Evolutionary conservation across 2,329 filamentous ascomycete genomes (phyloP).

Genomic region (Ophiostoma australiae): DNA sequence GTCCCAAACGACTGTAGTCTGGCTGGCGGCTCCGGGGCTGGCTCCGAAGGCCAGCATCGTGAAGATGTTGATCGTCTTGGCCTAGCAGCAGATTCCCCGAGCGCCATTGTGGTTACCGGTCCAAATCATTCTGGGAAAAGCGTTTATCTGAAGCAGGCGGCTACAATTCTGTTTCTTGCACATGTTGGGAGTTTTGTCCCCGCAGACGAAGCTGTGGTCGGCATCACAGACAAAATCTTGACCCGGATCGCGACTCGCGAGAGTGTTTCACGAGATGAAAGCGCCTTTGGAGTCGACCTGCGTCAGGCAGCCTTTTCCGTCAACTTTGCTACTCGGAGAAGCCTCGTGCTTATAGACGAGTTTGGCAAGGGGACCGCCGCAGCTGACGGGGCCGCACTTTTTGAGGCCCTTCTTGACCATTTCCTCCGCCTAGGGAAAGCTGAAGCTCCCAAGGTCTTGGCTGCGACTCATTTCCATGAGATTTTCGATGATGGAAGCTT

Average conservation of each 20-base stretch:
- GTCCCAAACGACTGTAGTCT: slow-evolving; percentile 78
- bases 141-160: slow-evolving; percentile 88
- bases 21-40: slow-evolving; percentile 49
- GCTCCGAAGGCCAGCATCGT: slow-evolving; percentile 27
- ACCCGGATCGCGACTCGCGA: slow-evolving; percentile 75
- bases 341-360: slow-evolving; percentile 85
- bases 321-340: slow-evolving; percentile 67
- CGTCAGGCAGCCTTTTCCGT: slow-evolving; percentile 78
- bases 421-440: slow-evolving; percentile 44
- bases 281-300: slow-evolving; percentile 69
- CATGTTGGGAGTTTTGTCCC: slow-evolving; percentile 93
- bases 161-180: slow-evolving; percentile 84
- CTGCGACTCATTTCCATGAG: slow-evolving; percentile 63
- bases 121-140: slow-evolving; percentile 98
- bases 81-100: slow-evolving; percentile 42
- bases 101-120: slow-evolving; percentile 76
- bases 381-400: slow-evolving; percentile 54
- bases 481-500: slow-evolving; percentile 64
- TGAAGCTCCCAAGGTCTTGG: slow-evolving; percentile 52
- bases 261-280: slow-evolving; percentile 54
- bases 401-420: slow-evolving; percentile 54
- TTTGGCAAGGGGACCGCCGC: slow-evolving; percentile 66
- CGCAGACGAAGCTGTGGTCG: slow-evolving; percentile 68
- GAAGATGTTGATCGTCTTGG: neutral
- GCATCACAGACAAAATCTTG: slow-evolving; percentile 87